These are phyloP conservation scores for Prunus campanulata DNA, from an alignment of 306 rosid genomes.

Conservation along the genomic window DNA sequence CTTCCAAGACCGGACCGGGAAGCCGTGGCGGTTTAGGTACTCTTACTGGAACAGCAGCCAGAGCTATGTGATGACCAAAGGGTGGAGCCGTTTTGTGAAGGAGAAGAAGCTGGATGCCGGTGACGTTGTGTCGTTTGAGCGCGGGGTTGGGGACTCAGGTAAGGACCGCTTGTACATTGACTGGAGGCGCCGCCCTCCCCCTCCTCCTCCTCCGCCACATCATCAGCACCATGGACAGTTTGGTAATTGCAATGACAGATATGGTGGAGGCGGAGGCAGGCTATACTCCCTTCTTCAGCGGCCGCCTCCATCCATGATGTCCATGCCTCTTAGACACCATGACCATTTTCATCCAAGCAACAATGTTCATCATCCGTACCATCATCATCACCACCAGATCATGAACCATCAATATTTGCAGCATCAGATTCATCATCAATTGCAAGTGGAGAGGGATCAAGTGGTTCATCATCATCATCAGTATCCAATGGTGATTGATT, in stretches of 20 bases:
- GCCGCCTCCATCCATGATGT: background rate
- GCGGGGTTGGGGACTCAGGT: conserved; percentile 46
- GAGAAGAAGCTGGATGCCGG: conserved; percentile 88
- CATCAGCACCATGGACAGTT: conserved; percentile 20
- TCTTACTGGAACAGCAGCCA: conserved; percentile 94
- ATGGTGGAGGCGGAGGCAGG: conserved; percentile 30
- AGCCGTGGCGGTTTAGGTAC: conserved; percentile 82
- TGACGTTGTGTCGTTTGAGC: conserved; percentile 71
- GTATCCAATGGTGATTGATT: conserved; percentile 10
- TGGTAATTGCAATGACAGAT: conserved; percentile 27
- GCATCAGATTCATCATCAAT: conserved; percentile 12
- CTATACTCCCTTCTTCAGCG: conserved; percentile 36
- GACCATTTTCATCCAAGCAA: conserved; percentile 37
- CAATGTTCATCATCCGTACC: conserved; percentile 27
- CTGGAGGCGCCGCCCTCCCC: conserved; percentile 54
- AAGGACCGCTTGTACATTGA: conserved; percentile 56
- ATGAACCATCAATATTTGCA: background rate
- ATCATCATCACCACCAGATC: conserved; percentile 4
- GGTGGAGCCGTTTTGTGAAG: conserved; percentile 91
- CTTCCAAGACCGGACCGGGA: conserved; percentile 69
- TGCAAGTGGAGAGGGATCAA: background rate
- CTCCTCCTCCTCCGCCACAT: conserved; percentile 15
- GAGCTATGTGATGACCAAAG: conserved; percentile 92
- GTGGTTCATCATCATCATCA: background rate
- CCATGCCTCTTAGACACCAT: conserved; percentile 18